Percentiles rank a stretch among this genome's conserved stretches.
Conservation (phyloP, 2,329 filamentous ascomycete genomes). For the Curvularia hawaiiensis region DNA sequence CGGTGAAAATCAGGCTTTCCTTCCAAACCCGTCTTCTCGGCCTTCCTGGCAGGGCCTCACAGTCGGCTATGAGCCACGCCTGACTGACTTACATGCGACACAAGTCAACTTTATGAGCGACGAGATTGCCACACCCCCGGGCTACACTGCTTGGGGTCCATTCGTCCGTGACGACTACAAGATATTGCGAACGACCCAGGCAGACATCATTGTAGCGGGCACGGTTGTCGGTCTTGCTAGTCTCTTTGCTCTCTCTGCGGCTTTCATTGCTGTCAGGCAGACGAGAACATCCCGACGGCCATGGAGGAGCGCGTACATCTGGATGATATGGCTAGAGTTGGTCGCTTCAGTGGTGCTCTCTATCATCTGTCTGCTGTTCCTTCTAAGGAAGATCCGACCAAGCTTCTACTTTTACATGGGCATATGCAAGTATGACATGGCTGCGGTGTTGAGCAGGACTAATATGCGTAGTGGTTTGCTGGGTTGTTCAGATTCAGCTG, state of each 20-base stretch:
- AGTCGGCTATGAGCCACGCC: constrained; percentile 1
- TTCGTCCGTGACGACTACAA: constrained; percentile 30
- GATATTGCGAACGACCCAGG: constrained; percentile 23
- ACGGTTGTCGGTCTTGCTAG: constrained; percentile 27
- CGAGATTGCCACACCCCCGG: constrained; percentile 23
- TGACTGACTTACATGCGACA: constrained; percentile 1
- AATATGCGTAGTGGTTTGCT: constrained; percentile 24
- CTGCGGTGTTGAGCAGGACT: background rate
- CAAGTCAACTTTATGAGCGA: constrained; percentile 14
- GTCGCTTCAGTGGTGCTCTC: constrained; percentile 50
- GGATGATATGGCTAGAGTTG: constrained; percentile 57
- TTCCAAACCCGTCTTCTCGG: background rate
- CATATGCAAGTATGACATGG: constrained; percentile 24
- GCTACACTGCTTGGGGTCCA: constrained; percentile 32
- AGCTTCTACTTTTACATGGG: constrained; percentile 43
- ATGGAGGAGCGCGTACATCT: constrained; percentile 48
- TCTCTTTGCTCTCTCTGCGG: constrained; percentile 28
- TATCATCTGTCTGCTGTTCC: constrained; percentile 44
- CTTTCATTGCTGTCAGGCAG: constrained; percentile 39
- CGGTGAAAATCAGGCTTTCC: constrained; percentile 2
- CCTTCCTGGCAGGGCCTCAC: background rate
- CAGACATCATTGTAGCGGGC: constrained; percentile 27
- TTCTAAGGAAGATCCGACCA: constrained; percentile 36
- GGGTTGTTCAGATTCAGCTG: constrained; percentile 37
- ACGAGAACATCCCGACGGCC: constrained; percentile 29